Percentiles rank a stretch among this genome's conserved stretches.
These are phyloP conservation scores for Hymenoscyphus albidus DNA, from an alignment of 2,329 filamentous ascomycete genomes.

Conservation along the genomic window DNA sequence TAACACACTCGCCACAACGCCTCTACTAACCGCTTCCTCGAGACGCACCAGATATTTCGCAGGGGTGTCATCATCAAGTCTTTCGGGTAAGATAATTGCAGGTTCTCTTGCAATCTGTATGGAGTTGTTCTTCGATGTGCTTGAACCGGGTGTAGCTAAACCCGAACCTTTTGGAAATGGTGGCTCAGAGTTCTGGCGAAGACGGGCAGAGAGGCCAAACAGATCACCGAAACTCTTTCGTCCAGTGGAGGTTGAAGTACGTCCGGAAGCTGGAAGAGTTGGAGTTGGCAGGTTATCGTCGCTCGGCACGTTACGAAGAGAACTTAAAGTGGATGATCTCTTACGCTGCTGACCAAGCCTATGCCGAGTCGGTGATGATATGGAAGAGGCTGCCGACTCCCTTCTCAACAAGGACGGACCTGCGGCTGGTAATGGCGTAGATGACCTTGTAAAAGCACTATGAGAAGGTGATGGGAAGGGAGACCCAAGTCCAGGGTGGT, in stretches of 20 bases:
- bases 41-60: conserved; percentile 83
- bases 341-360: conserved; percentile 58
- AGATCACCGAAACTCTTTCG: conserved; percentile 91
- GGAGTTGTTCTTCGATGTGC: conserved; percentile 76
- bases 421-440: conserved; percentile 37
- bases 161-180: conserved; percentile 63
- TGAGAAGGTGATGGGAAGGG: conserved; percentile 31
- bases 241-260: conserved; percentile 84
- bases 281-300: conserved; percentile 67
- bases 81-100: conserved; percentile 63
- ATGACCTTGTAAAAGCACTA: conserved; percentile 24
- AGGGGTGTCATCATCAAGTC: conserved; percentile 82
- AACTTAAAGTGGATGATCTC: conserved; percentile 87
- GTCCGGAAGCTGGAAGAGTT: conserved; percentile 43
- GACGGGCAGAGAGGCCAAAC: conserved; percentile 68
- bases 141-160: conserved; percentile 65
- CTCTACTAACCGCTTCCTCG: conserved; percentile 74
- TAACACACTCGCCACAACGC: conserved; percentile 78
- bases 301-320: conserved; percentile 67
- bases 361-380: conserved; percentile 64
- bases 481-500: conserved; percentile 21
- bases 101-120: conserved; percentile 72
- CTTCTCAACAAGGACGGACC: conserved; percentile 48
- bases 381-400: conserved; percentile 60
- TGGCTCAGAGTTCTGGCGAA: conserved; percentile 78